phyloP scores from a whole-genome alignment of 768 basidiomycete genomes.

The Dioszegia hungarica region DNA sequence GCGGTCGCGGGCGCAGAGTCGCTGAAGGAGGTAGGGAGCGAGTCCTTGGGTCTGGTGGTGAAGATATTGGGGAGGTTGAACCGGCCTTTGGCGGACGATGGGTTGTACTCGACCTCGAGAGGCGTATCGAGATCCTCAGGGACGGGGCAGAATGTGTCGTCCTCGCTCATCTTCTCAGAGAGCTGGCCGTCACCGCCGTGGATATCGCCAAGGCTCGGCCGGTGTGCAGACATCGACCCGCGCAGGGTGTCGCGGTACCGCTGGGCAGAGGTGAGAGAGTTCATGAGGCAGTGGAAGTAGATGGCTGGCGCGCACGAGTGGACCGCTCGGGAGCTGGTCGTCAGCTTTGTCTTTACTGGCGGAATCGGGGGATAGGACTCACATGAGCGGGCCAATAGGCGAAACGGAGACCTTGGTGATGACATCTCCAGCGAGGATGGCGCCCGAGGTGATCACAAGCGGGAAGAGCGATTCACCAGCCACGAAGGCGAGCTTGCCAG shows the following conservation, averaged over 20 bases:
- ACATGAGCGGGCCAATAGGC: constrained; percentile 5
- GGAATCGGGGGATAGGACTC: not conserved
- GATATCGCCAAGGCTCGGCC: no score
- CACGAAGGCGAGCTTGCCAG: constrained; percentile 6
- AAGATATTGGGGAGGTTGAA: not conserved
- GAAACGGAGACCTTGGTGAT: not conserved
- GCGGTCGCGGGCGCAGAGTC: not conserved
- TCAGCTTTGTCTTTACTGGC: not conserved
- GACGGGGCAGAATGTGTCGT: no score
- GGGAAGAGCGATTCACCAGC: constrained; percentile 10
- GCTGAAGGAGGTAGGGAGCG: not conserved
- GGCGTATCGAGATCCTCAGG: constrained; percentile 5
- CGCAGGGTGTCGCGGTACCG: constrained; percentile 3
- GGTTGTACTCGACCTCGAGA: not conserved
- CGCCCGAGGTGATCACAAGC: constrained; percentile 1
- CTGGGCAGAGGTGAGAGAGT: constrained; percentile 6
- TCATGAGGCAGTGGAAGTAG: constrained; percentile 16
- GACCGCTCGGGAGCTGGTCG: constrained; percentile 6
- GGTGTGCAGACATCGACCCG: not conserved
- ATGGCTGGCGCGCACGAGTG: constrained; percentile 1
- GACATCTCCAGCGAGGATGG: constrained; percentile 3
- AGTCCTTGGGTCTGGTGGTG: not conserved
- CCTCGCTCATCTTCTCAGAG: not conserved
- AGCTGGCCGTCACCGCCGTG: not conserved
- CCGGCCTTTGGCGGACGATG: not conserved